Base-by-base conservation (phyloP, 306 rosid species). In the Medicago arabica region DNA sequence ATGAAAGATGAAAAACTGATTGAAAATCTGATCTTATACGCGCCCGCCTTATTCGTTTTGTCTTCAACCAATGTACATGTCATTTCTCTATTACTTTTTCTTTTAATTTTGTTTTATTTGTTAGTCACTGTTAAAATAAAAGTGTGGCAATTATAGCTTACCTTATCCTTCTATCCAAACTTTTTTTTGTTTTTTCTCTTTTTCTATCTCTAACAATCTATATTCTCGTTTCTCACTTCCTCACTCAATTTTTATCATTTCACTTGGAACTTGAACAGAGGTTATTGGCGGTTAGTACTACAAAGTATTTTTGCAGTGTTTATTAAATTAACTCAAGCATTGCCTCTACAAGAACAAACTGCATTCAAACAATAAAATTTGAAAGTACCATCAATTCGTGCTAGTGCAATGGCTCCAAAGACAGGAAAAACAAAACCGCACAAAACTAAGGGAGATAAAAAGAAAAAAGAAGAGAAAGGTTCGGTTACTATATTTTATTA, bases 391-490 rank as follows among this genome's bases (percentile, higher is more conserved):
- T 8, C 72, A 41, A 80, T 66, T 59, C 4, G 12, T 23, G 28
- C 2, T 61, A 21, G 74, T 47, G 74, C 75, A 90, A 93, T 93
- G 98, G 98, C 98, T 81, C 98, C 98, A 4, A 94, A 91, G 67
- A 72, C 90, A 0, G 96, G 96, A 28, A 94, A 87, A 71, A 80
- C 96, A 63, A 94, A 87, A 77, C 89, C 96, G 1, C 97, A 94
- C 82, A 94, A 94, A 81, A 76, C 87, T 17, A 94, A 90, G 79
- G 96, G 93, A 85, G 98, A 90, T 19, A 91, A 94, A 85, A 94
- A 89, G 90, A 94, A 91, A 67, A 91, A 90, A 78, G 98, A 94
- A 78, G 98, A 94, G 85, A 91, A 94, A 94, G 98, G 97, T 91
- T 64, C n/a, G 5, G 2, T 43, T 25, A 50, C 57, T 28, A 28